Percentiles rank a stretch among this genome's conserved stretches.
phyloP scores from a whole-genome alignment of 768 basidiomycete species.

The Suillus bovinus region DNA sequence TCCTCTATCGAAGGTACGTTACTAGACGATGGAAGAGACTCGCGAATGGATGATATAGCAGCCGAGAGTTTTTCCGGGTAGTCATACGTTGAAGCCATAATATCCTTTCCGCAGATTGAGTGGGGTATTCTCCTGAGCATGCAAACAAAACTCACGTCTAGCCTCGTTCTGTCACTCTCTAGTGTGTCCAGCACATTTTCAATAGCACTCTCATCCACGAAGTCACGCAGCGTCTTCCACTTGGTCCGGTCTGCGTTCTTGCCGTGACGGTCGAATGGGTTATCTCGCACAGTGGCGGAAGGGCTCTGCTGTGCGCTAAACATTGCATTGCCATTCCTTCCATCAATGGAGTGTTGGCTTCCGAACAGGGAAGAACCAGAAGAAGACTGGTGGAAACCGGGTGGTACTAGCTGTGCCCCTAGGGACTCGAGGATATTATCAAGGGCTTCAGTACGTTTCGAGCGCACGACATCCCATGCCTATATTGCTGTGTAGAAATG shows the following conservation, averaged over 20 bases:
- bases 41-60: conserved; percentile 57
- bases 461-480: conserved; percentile 74
- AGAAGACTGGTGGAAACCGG: conserved; percentile 69
- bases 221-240: conserved; percentile 86
- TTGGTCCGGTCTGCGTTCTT: conserved; percentile 45
- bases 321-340: conserved; percentile 37
- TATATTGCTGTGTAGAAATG: conserved; percentile 26
- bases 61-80: conserved; percentile 63
- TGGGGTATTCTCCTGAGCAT: neutral
- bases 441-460: conserved; percentile 58
- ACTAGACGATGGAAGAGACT: conserved; percentile 45
- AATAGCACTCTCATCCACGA: conserved; percentile 81
- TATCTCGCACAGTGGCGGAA: conserved; percentile 31
- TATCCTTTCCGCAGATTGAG: conserved; percentile 43
- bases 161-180: conserved; percentile 62
- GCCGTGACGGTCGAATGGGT: conserved; percentile 20
- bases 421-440: conserved; percentile 74
- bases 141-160: conserved; percentile 56
- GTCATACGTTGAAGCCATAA: conserved; percentile 60
- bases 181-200: conserved; percentile 75
- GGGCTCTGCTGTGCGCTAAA: conserved; percentile 38
- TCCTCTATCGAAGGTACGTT: conserved; percentile 44
- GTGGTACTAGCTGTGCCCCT: conserved; percentile 71
- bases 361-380: conserved; percentile 79
- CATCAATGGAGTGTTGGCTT: conserved; percentile 61